Conservation (phyloP, 768 basidiomycete genomes). For the Psilocybe azurescens region DNA sequence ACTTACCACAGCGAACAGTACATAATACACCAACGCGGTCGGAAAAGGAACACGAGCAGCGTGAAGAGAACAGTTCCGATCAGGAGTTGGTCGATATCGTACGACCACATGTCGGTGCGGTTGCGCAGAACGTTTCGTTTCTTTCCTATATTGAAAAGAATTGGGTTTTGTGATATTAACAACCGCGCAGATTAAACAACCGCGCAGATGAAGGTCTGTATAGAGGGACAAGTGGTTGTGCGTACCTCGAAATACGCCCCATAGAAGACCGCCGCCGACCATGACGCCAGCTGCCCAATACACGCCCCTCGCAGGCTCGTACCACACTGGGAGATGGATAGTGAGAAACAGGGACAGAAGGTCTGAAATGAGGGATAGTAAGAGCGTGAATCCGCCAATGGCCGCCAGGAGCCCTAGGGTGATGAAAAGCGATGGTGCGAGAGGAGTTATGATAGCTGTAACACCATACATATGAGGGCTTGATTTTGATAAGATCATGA, state of each 20-base stretch:
- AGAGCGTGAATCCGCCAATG: constrained; percentile 63
- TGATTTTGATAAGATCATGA: neutral
- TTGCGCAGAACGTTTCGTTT: too few relatives aligned
- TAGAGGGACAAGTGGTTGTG: neutral
- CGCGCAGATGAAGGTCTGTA: neutral
- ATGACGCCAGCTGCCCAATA: constrained; percentile 62
- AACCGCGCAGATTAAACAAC: neutral
- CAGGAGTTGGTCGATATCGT: constrained; percentile 93
- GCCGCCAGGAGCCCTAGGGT: constrained; percentile 22
- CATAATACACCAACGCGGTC: too few relatives aligned
- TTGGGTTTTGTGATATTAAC: constrained; percentile 37
- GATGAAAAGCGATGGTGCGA: constrained; percentile 21
- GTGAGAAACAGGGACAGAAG: constrained; percentile 64
- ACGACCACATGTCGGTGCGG: too few relatives aligned
- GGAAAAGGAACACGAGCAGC: too few relatives aligned
- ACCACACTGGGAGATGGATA: constrained; percentile 73
- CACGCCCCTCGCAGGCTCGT: constrained; percentile 62
- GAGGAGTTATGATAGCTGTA: constrained; percentile 24
- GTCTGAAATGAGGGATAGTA: constrained; percentile 71
- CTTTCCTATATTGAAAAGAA: too few relatives aligned
- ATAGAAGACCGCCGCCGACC: constrained; percentile 26
- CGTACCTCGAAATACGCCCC: too few relatives aligned
- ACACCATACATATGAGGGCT: too few relatives aligned
- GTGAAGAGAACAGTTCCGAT: constrained; percentile 93
- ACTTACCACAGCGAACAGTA: too few relatives aligned